Conservation (phyloP, 495 filamentous ascomycete genomes). For the Xylaria intraflava region DNA sequence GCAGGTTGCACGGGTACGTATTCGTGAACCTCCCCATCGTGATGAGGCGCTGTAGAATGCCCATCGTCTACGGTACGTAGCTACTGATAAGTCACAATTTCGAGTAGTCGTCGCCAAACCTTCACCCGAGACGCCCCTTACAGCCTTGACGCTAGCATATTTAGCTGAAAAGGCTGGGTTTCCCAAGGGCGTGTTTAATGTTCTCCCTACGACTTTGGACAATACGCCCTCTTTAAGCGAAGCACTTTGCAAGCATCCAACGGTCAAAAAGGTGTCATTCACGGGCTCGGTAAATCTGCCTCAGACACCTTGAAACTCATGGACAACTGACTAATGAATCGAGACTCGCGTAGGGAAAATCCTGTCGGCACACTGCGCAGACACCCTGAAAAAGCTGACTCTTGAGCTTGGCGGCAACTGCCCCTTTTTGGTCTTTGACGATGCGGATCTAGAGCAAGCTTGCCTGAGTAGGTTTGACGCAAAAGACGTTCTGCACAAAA, state of each 20-base stretch:
- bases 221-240: conserved; percentile 60
- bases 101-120: not conserved
- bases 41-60: too few species aligned
- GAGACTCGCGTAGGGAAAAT: conserved; percentile 30
- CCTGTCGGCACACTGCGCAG: conserved; percentile 34
- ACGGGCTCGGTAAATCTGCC: conserved; percentile 43
- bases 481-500: not conserved
- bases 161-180: conserved; percentile 55
- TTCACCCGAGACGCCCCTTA: conserved; percentile 59
- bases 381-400: conserved; percentile 63
- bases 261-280: conserved; percentile 67
- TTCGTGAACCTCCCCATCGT: not conserved
- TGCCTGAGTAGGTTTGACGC: conserved; percentile 40
- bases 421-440: conserved; percentile 68
- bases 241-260: conserved; percentile 56
- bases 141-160: conserved; percentile 48
- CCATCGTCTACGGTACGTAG: not conserved
- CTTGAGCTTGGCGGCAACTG: conserved; percentile 73
- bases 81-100: not conserved
- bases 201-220: conserved; percentile 53
- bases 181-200: conserved; percentile 53
- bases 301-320: too few species aligned
- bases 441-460: conserved; percentile 61
- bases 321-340: not conserved
- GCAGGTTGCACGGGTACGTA: conserved; percentile 53